Evolutionary conservation across 441 rosid genomes (phyloP), one percentile per base, ranked within the genome.

Genomic region (Euphorbia corollata): DNA sequence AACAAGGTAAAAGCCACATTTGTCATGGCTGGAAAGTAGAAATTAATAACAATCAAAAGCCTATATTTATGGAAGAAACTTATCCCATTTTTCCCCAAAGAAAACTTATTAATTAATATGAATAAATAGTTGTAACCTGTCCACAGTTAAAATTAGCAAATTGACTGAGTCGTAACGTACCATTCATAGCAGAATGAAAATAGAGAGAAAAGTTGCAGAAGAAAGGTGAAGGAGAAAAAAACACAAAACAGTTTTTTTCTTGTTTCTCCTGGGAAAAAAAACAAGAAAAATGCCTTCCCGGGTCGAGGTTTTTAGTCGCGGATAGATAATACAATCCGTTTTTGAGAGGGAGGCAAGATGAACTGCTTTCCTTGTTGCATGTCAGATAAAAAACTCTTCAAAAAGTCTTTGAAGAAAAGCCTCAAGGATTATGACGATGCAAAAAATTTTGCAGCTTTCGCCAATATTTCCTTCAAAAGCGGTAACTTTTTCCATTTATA

Each of bases 401-500:
- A 79, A 77, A 89, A 70, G 75, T 77, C 91, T 57, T 78, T 83
- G 36, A 82, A 80, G 71, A 83, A 82, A 75, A 81, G 87, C 86
- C 76, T 79, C 54, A 86, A 81, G 73, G 84, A 81, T 34, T 79
- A 79, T 72, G 79, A 70, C 38, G 90, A 82, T 62, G 80, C 85
- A 4, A 92, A 78, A 75, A 71, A 73, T 68, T 56, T 87, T 34
- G 75, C 87, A 69, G 69, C 82, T 1, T 87, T 86, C 70, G 89
- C 92, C n/a, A 85, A 85, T 74, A 80, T 90, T 77, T 86, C 98
- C 71, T 85, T 87, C 70, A 87, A 87, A 79, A 80, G 83, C 22
- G 95, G 98, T 90, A 69, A 59, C 22, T 18, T 50, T 73, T 64
- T 5, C n/a, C 20, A 15, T 36, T 36, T 36, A 36, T 5, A 5